These are phyloP conservation scores for Suhomyces anneliseae DNA, from an alignment of 1,139 yeast genomes.

Conservation along the genomic window DNA sequence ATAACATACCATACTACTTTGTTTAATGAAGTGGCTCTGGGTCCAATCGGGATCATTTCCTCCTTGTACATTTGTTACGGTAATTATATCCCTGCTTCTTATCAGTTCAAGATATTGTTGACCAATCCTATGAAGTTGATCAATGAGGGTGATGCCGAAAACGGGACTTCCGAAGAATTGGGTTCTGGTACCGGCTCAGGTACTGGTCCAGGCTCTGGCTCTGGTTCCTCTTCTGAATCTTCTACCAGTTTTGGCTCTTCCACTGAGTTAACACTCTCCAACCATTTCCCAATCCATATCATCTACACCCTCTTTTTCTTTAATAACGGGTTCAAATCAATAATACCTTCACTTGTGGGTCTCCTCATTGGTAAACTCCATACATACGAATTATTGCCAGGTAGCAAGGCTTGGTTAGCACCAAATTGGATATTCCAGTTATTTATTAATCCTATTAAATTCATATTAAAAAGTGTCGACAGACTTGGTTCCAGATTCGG, in stretches of 20 bases:
- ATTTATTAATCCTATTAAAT: constrained; percentile 25
- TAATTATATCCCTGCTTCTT: constrained; percentile 58
- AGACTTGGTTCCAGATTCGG: constrained; percentile 1
- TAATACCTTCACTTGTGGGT: constrained; percentile 56
- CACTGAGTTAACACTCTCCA: constrained; percentile 46
- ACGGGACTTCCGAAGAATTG: too few relatives aligned
- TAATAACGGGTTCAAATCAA: constrained; percentile 53
- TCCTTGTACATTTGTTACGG: constrained; percentile 61
- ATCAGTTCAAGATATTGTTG: constrained; percentile 53
- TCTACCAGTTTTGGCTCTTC: constrained; percentile 4
- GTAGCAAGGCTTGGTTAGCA: constrained; percentile 54
- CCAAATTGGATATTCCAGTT: constrained; percentile 29
- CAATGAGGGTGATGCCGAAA: background rate
- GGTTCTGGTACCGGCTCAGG: too few relatives aligned
- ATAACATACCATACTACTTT: constrained; percentile 26
- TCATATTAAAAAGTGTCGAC: background rate
- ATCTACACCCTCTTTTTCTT: constrained; percentile 51
- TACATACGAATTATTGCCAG: constrained; percentile 58
- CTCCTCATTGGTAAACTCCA: constrained; percentile 59
- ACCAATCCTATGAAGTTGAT: constrained; percentile 20
- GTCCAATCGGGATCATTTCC: constrained; percentile 64
- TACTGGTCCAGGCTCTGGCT: too few relatives aligned
- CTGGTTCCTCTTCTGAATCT: background rate
- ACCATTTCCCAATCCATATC: constrained; percentile 58
- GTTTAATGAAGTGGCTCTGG: constrained; percentile 47